phyloP scores from a whole-genome alignment of 31 red algal genomes.

The Endocladia muricata region DNA sequence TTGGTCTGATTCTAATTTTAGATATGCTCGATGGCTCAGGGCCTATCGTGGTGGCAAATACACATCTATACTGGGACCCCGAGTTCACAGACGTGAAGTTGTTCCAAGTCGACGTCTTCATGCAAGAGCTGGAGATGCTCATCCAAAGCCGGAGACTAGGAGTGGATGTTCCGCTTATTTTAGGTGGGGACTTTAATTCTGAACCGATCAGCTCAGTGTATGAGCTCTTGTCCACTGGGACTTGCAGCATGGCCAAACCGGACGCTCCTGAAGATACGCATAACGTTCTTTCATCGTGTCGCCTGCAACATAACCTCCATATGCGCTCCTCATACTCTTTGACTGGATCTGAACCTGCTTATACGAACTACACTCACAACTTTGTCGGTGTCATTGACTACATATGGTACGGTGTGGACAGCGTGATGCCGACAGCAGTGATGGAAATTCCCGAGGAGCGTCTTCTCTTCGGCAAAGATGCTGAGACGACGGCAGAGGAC shows the following conservation, averaged over 20 bases:
- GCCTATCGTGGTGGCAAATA: constrained; percentile 76
- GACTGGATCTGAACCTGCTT: constrained; percentile 76
- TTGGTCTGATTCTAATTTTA: constrained; percentile 70
- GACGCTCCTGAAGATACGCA: constrained; percentile 57
- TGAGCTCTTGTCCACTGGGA: constrained; percentile 78
- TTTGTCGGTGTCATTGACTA: constrained; percentile 95
- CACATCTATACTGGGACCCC: constrained; percentile 92
- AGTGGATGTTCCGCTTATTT: constrained; percentile 64
- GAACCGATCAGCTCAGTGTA: constrained; percentile 84
- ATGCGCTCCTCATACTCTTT: constrained; percentile 70
- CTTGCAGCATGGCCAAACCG: constrained; percentile 37
- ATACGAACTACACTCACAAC: constrained; percentile 91
- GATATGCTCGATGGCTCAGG: constrained; percentile 64
- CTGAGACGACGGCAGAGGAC: constrained; percentile 32
- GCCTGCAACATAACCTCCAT: constrained; percentile 65
- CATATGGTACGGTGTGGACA: constrained; percentile 76
- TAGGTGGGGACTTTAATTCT: constrained; percentile 93
- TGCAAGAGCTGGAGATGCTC: constrained; percentile 77
- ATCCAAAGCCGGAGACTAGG: constrained; percentile 41
- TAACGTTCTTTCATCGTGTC: constrained; percentile 44
- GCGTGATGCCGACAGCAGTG: constrained; percentile 50
- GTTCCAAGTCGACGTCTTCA: constrained; percentile 86
- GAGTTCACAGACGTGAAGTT: constrained; percentile 94
- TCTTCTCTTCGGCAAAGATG: constrained; percentile 52
- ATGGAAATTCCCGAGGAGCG: constrained; percentile 74